These are phyloP conservation scores for Talaromyces verruculosus DNA, from an alignment of 2,329 filamentous ascomycete species.

Conservation along the genomic window DNA sequence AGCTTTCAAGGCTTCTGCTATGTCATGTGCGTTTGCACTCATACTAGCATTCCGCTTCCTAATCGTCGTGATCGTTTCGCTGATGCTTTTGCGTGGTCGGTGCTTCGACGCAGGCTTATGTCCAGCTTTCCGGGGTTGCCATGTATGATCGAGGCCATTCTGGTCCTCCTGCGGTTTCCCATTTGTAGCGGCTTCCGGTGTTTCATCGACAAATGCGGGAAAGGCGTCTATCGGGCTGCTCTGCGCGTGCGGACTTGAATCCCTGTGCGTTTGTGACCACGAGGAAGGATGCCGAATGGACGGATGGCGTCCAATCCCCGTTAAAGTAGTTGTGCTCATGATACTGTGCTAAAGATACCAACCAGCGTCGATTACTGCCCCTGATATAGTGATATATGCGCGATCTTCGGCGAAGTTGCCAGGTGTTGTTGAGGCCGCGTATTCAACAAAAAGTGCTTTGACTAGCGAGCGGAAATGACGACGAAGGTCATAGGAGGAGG, in stretches of 20 bases:
- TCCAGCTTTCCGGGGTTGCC: conserved; percentile 61
- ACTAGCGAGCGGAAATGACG: conserved; percentile 6
- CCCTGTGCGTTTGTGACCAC: conserved; percentile 33
- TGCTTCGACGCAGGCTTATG: conserved; percentile 52
- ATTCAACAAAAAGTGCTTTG: not conserved
- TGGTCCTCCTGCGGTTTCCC: conserved; percentile 28
- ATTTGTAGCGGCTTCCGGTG: conserved; percentile 28
- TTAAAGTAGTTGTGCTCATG: conserved; percentile 45
- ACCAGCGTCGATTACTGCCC: not conserved
- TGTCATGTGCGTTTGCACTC: conserved; percentile 87
- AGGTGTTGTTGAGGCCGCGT: not conserved
- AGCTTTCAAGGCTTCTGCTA: conserved; percentile 85
- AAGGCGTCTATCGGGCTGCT: conserved; percentile 45
- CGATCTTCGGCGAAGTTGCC: not conserved
- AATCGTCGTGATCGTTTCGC: conserved; percentile 82
- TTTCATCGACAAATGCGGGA: conserved; percentile 43
- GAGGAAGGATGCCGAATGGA: conserved; percentile 39
- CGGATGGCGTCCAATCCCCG: conserved; percentile 41
- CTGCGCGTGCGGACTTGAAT: conserved; percentile 32
- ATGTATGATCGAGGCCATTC: conserved; percentile 52
- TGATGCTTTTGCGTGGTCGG: conserved; percentile 78
- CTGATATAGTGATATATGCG: not conserved
- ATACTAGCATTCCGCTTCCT: conserved; percentile 78
- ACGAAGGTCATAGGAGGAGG: conserved; percentile 6
- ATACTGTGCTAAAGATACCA: not conserved